These are phyloP conservation scores for Holtermanniella nyarrowii DNA, from an alignment of 768 basidiomycete species.

Conservation along the genomic window DNA sequence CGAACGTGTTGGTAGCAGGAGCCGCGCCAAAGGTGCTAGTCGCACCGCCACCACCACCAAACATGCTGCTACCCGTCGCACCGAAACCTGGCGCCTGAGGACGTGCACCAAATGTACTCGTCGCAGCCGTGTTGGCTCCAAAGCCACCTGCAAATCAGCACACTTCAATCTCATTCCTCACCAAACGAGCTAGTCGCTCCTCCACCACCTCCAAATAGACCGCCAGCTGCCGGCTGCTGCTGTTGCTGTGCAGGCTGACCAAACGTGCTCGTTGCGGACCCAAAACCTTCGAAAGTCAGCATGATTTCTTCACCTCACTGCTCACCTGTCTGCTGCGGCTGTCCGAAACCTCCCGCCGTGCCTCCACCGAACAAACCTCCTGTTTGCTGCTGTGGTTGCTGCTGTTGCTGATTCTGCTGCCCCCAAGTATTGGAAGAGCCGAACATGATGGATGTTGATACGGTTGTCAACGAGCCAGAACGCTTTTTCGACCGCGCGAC, in stretches of 20 bases:
- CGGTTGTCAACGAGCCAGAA: no score
- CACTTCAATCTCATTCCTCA: not conserved
- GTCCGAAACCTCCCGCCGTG: slow-evolving; percentile 17
- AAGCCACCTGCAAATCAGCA: slow-evolving; percentile 46
- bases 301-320: not conserved
- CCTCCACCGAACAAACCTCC: slow-evolving; percentile 20
- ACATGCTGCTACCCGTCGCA: slow-evolving; percentile 49
- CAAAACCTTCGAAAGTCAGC: slow-evolving; percentile 48
- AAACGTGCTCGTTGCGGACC: slow-evolving; percentile 43
- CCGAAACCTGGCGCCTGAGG: slow-evolving; percentile 25
- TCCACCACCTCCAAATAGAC: slow-evolving; percentile 13
- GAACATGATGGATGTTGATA: slow-evolving; percentile 19
- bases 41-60: slow-evolving; percentile 44
- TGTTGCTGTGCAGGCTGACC: slow-evolving; percentile 21
- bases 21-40: not conserved
- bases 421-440: slow-evolving; percentile 32
- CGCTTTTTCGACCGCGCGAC: no score
- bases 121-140: slow-evolving; percentile 46
- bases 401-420: slow-evolving; percentile 46
- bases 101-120: slow-evolving; percentile 45
- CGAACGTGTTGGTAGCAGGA: slow-evolving; percentile 10
- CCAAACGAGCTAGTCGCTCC: slow-evolving; percentile 12
- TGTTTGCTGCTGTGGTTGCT: slow-evolving; percentile 41
- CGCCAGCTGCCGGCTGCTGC: slow-evolving; percentile 13
- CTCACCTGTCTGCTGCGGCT: slow-evolving; percentile 48